Percentiles rank a stretch among this genome's conserved stretches.
phyloP scores from a whole-genome alignment of 192 early-diverging fungal genomes.

The Coemansia umbellata region DNA sequence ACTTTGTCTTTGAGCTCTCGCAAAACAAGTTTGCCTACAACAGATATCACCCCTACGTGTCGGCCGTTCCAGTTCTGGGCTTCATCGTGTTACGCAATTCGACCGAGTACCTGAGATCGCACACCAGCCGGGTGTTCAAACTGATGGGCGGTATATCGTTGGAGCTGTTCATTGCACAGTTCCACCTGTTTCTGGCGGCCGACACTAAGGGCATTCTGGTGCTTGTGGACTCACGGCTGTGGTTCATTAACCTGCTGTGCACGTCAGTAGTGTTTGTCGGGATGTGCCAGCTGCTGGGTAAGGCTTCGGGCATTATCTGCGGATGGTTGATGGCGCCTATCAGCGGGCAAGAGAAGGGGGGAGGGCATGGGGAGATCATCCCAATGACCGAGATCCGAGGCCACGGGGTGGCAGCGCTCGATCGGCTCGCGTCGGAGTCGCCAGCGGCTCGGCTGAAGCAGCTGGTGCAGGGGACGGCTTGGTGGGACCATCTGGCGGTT shows the following conservation, averaged over 20 bases:
- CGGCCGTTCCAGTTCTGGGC: slow-evolving; percentile 55
- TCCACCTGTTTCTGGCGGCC: slow-evolving; percentile 71
- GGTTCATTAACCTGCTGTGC: slow-evolving; percentile 50
- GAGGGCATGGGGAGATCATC: not conserved
- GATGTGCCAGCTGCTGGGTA: slow-evolving; percentile 48
- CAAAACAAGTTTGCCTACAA: slow-evolving; percentile 64
- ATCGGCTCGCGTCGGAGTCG: slow-evolving; percentile 21
- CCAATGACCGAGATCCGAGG: slow-evolving; percentile 21
- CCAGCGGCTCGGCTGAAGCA: not conserved
- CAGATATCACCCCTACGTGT: slow-evolving; percentile 61
- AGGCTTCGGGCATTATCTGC: slow-evolving; percentile 42
- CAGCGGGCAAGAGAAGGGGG: not conserved
- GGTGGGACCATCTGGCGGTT: slow-evolving; percentile 7
- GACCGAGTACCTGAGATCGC: slow-evolving; percentile 52
- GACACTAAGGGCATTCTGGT: slow-evolving; percentile 74
- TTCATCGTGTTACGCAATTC: slow-evolving; percentile 69
- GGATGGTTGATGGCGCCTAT: slow-evolving; percentile 22
- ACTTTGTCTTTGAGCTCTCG: slow-evolving; percentile 53
- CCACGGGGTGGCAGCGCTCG: slow-evolving; percentile 11
- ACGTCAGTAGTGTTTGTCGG: slow-evolving; percentile 52
- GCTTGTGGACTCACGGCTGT: slow-evolving; percentile 49
- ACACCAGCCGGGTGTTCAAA: slow-evolving; percentile 53
- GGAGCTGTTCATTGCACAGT: slow-evolving; percentile 77
- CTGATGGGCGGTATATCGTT: slow-evolving; percentile 63
- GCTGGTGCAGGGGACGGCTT: no score